Conservation (phyloP, 2,329 filamentous ascomycete genomes). For the Herpotrichia juniperi region DNA sequence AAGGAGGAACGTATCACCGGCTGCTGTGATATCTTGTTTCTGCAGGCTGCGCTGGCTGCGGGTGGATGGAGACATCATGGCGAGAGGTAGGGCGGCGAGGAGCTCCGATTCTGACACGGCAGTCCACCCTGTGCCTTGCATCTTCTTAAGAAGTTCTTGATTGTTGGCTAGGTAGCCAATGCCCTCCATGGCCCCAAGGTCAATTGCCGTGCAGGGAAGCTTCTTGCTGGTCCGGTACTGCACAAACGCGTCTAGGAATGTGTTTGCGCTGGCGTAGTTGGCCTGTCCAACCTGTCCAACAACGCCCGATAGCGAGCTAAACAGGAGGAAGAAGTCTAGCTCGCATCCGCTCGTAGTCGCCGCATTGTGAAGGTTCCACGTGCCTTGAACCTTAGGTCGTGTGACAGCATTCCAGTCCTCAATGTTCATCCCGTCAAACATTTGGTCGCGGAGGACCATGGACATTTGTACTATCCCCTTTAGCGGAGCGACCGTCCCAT, state of each 20-base stretch:
- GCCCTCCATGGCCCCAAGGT: too few species aligned
- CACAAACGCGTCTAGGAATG: conserved; percentile 52
- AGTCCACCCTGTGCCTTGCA: too few species aligned
- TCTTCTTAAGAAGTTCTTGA: too few species aligned
- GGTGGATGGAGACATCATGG: too few species aligned
- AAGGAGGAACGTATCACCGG: conserved; percentile 13
- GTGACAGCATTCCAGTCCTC: background rate
- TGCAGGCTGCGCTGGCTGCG: too few species aligned
- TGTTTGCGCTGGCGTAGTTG: conserved; percentile 18
- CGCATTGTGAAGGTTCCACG: conserved; percentile 22
- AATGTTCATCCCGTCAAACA: conserved; percentile 4
- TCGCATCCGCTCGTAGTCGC: background rate
- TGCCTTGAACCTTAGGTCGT: conserved; percentile 33
- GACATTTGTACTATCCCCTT: conserved; percentile 17
- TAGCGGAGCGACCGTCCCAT: too few species aligned
- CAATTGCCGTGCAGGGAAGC: too few species aligned
- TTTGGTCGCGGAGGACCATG: conserved; percentile 14
- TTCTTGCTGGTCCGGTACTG: too few species aligned
- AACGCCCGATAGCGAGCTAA: conserved; percentile 12
- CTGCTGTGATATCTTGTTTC: too few species aligned
- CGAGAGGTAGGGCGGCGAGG: too few species aligned
- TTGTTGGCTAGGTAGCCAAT: too few species aligned
- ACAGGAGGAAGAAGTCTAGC: conserved; percentile 18
- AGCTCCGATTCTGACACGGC: too few species aligned
- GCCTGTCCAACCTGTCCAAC: conserved; percentile 15